Conservation (phyloP, 164 flowering plant genomes). For the Pachysandra terminalis region DNA sequence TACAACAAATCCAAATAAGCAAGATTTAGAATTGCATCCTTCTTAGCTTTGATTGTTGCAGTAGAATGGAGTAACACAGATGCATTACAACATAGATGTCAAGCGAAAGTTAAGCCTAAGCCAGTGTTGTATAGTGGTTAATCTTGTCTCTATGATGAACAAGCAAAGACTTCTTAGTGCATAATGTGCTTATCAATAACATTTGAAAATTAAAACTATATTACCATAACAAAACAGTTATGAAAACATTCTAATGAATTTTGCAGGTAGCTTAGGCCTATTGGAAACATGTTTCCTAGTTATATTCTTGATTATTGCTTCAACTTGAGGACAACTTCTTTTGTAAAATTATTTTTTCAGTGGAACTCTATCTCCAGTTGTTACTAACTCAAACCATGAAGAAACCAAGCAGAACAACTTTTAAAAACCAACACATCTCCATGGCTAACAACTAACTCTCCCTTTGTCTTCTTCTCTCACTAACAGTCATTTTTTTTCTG, state of each 20-base stretch:
- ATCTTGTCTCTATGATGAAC: too few species aligned
- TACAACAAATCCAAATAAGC: constrained; percentile 35
- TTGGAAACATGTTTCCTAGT: constrained; percentile 24
- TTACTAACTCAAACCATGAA: too few species aligned
- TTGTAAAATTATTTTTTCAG: too few species aligned
- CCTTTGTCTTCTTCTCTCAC: too few species aligned
- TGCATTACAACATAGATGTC: constrained; percentile 49
- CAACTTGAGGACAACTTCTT: constrained; percentile 45
- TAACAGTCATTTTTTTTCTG: too few species aligned
- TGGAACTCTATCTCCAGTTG: too few species aligned
- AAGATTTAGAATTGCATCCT: constrained; percentile 33
- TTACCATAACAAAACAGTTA: constrained; percentile 72
- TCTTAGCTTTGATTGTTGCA: constrained; percentile 30
- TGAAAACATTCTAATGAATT: constrained; percentile 51
- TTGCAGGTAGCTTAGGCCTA: constrained; percentile 37
- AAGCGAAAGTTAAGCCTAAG: background rate
- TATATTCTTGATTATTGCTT: constrained; percentile 29
- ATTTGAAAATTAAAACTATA: too few species aligned
- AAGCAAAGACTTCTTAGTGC: too few species aligned
- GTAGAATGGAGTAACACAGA: constrained; percentile 44
- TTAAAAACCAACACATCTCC: too few species aligned
- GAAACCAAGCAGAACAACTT: too few species aligned
- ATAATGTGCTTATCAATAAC: too few species aligned
- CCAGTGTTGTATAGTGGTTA: background rate
- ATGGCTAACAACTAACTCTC: too few species aligned